These are phyloP conservation scores for Tephrocybe sp. DNA, from an alignment of 768 basidiomycete genomes.

Conservation along the genomic window DNA sequence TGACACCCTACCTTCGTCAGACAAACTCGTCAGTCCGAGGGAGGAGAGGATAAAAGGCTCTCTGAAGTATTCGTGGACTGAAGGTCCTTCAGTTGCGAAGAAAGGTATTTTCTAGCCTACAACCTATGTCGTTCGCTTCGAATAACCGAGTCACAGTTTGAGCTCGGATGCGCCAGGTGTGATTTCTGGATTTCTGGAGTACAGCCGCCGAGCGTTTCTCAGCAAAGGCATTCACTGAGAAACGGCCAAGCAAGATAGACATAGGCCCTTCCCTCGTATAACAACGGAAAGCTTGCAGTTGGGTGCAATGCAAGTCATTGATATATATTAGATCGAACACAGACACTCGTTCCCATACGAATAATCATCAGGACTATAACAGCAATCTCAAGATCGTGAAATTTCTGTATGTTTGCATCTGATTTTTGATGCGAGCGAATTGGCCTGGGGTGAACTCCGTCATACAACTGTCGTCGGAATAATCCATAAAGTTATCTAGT, in stretches of 20 bases:
- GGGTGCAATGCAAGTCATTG: constrained; percentile 2
- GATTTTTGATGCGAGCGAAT: constrained; percentile 31
- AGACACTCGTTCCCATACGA: background rate
- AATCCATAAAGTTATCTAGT: constrained; percentile 49
- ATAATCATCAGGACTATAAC: constrained; percentile 1
- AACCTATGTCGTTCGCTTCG: background rate
- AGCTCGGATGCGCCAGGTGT: background rate
- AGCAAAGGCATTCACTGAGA: background rate
- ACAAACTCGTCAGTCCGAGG: constrained; percentile 55
- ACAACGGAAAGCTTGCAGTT: background rate
- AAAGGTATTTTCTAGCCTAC: constrained; percentile 7
- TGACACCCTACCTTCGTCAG: constrained; percentile 33
- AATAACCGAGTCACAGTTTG: background rate
- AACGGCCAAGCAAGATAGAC: background rate
- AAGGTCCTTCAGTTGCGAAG: constrained; percentile 47
- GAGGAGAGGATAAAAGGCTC: constrained; percentile 70
- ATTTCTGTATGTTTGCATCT: constrained; percentile 42
- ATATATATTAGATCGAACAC: background rate
- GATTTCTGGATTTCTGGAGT: background rate
- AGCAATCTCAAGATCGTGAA: constrained; percentile 24
- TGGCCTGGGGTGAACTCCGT: constrained; percentile 44
- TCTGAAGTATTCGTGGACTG: constrained; percentile 74
- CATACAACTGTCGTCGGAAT: constrained; percentile 48
- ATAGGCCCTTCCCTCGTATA: background rate
- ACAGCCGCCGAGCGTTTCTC: background rate